A percentile compares a stretch with the other conserved stretches of the same genome.
phyloP scores from a whole-genome alignment of 352 stramenopile species.

The Phytopythium mirpurense region DNA sequence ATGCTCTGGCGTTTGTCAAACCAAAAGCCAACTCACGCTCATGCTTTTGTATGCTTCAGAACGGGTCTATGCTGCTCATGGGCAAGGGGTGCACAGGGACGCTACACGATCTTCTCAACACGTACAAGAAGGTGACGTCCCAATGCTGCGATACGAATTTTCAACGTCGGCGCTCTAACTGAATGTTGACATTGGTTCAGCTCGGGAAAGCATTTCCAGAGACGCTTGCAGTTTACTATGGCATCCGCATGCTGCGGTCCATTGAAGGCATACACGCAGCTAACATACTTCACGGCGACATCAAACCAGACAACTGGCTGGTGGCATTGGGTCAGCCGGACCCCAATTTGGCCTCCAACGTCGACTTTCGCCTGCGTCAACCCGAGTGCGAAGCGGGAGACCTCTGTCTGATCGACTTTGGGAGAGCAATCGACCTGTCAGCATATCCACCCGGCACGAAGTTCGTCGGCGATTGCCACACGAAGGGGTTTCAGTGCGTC shows the following conservation, averaged over 20 bases:
- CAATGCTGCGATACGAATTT: neutral
- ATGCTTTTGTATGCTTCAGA: slow-evolving; percentile 21
- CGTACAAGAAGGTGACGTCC: slow-evolving; percentile 59
- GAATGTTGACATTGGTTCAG: slow-evolving; percentile 18
- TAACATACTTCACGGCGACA: slow-evolving; percentile 73
- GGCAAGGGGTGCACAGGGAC: slow-evolving; percentile 61
- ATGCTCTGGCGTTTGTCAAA: neutral
- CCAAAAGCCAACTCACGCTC: slow-evolving; percentile 4
- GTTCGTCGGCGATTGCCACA: slow-evolving; percentile 76
- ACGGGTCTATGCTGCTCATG: slow-evolving; percentile 74
- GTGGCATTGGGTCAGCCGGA: slow-evolving; percentile 26
- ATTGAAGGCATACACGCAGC: slow-evolving; percentile 59
- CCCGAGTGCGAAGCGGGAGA: slow-evolving; percentile 30
- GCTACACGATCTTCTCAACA: slow-evolving; percentile 73
- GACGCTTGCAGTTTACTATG: slow-evolving; percentile 64
- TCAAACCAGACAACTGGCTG: slow-evolving; percentile 88
- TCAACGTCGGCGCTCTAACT: neutral
- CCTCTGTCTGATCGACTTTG: slow-evolving; percentile 81
- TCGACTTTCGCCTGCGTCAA: neutral
- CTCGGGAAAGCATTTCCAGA: slow-evolving; percentile 56
- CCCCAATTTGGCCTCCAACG: slow-evolving; percentile 7
- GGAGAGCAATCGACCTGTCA: slow-evolving; percentile 68
- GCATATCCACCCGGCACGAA: slow-evolving; percentile 46
- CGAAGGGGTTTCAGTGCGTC: slow-evolving; percentile 79
- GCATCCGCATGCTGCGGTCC: slow-evolving; percentile 73